phyloP scores from a whole-genome alignment of 371 early-diverging fungal species.

The Cokeromyces recurvatus region DNA sequence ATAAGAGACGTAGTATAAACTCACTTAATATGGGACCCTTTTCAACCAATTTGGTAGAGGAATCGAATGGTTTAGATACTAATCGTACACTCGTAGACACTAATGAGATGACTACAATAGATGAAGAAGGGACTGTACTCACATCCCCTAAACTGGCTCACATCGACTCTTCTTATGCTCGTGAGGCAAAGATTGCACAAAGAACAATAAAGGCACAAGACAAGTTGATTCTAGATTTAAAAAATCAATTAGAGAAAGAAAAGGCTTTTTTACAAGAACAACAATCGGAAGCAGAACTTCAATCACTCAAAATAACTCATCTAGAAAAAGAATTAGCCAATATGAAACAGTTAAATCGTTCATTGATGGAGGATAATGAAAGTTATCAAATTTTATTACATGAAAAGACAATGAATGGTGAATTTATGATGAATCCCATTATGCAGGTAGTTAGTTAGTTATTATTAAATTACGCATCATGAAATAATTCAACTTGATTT shows the following conservation, averaged over 20 bases:
- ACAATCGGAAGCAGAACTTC: conserved; percentile 30
- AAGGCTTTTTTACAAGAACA: conserved; percentile 35
- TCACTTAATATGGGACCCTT: conserved; percentile 17
- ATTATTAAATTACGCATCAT: neutral
- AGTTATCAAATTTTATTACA: conserved; percentile 77
- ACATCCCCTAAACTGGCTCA: conserved; percentile 37
- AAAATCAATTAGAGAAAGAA: conserved; percentile 35
- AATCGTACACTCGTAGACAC: too few relatives aligned
- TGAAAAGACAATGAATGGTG: conserved; percentile 79
- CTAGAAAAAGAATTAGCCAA: conserved; percentile 58
- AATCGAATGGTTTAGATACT: neutral
- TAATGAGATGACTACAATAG: conserved; percentile 2
- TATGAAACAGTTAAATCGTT: conserved; percentile 63
- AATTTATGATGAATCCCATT: conserved; percentile 63
- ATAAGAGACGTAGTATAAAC: conserved; percentile 40
- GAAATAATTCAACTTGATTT: too few relatives aligned
- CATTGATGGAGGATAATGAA: conserved; percentile 82
- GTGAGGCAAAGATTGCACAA: conserved; percentile 49
- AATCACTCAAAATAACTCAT: conserved; percentile 39
- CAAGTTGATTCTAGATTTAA: conserved; percentile 39
- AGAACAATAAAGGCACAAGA: conserved; percentile 51
- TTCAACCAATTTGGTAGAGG: too few relatives aligned
- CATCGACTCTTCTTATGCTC: conserved; percentile 41
- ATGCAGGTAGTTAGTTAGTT: conserved; percentile 48
- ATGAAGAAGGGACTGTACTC: too few relatives aligned